Evolutionary conservation across 208 protist species (phyloP), one percentile per base, ranked within the genome.

Genomic region (Leishmania tarentolae): DNA sequence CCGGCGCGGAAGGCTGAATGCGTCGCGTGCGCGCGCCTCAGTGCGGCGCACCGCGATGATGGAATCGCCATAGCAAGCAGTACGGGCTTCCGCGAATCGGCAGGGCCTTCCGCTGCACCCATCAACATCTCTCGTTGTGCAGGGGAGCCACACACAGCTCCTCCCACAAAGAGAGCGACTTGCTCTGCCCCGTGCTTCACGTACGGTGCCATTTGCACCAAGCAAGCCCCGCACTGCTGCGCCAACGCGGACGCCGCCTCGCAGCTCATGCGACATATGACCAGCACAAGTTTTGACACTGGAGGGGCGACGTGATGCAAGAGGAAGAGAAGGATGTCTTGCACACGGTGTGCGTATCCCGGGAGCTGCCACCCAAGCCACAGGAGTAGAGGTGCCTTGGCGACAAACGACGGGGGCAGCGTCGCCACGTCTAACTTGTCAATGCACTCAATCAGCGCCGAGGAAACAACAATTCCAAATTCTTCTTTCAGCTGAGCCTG

Each of bases 1-100:
- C 91, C 93, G 31, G 88, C 52, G n/a, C 52, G n/a, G 79, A 88
- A 92, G 44, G 80, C 70, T n/a, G 75, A 19, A 40, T 56, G 53
- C 19, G 65, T 19, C n/a, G 72, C 81, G 75, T 79, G 42, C 8
- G 71, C 24, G 8, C 72, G 63, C 37, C 31, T 44, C 46, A 78
- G 69, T 3, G 57, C 53, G 24, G 40, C 70, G 15, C 81, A 84
- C 69, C 53, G 17, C 28, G 59, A 77, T 57, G 50, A 47, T 42
- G 46, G 11, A 35, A 17, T 57, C 46, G 17, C n/a, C 46, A 56
- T 11, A 50, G 70, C 35, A n/a, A 3, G 42, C n/a, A 50, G n/a
- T 3, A 56, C 24, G n/a, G 24, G n/a, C 24, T n/a, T 28, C 46
- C 28, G 70, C 28, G 13, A 42, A 40, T 31, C 46, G 70, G 6